phyloP scores from a whole-genome alignment of 129 eudicot species.

The Rutidosis leptorrhynchoides region DNA sequence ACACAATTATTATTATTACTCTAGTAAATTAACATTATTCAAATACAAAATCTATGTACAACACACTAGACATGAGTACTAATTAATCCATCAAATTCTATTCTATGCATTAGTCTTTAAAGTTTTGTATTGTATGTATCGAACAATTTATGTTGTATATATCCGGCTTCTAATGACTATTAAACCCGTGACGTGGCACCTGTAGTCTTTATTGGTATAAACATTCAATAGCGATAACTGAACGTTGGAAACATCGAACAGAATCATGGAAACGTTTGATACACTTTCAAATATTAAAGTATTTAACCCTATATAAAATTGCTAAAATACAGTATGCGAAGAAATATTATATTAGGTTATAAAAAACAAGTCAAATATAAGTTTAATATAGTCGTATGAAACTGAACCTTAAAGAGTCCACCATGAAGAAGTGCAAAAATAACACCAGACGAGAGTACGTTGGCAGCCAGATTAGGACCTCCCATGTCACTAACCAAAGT shows the following conservation, averaged over 20 bases:
- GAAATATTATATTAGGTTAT: not conserved
- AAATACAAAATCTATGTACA: not conserved
- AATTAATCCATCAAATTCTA: not conserved
- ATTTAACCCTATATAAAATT: not conserved
- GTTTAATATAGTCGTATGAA: not conserved
- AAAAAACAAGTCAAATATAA: not conserved
- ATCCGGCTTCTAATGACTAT: not conserved
- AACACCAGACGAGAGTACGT: constrained; percentile 67
- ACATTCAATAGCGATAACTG: too few species aligned
- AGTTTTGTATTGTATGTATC: not conserved
- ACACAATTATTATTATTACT: constrained; percentile 21
- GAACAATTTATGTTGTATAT: not conserved
- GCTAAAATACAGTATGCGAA: not conserved
- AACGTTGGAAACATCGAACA: not conserved
- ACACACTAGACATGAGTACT: not conserved
- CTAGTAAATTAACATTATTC: constrained; percentile 3
- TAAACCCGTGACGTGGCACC: not conserved
- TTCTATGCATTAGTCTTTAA: too few species aligned
- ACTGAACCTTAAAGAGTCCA: constrained; percentile 70
- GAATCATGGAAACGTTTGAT: not conserved
- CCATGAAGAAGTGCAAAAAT: constrained; percentile 92
- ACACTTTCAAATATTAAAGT: not conserved
- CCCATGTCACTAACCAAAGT: constrained; percentile 90
- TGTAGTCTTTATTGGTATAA: not conserved
- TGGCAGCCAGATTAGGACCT: constrained; percentile 66